These are phyloP conservation scores for Rhododendron molle DNA, from an alignment of 148 eudicot genomes.

Conservation along the genomic window DNA sequence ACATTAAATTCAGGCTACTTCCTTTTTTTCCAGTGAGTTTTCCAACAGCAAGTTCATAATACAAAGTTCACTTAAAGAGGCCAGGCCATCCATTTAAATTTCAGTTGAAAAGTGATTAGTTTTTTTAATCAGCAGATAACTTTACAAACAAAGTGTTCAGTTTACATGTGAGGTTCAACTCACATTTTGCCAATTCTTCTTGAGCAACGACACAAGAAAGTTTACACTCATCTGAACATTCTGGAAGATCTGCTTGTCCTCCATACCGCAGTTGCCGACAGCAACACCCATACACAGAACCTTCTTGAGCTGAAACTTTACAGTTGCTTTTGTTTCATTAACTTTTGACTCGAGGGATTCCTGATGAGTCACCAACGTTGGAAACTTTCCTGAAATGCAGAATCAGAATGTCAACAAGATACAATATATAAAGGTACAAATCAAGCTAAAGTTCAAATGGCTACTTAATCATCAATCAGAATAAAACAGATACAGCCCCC, in stretches of 20 bases:
- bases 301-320: slow-evolving; percentile 70
- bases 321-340: slow-evolving; percentile 59
- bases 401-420: background rate
- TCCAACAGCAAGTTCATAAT: background rate
- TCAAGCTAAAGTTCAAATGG: background rate
- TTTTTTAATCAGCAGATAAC: background rate
- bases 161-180: slow-evolving; percentile 13
- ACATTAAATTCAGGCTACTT: too few relatives aligned
- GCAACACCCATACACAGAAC: slow-evolving; percentile 85
- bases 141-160: background rate
- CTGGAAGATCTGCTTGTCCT: slow-evolving; percentile 68
- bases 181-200: slow-evolving; percentile 81
- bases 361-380: slow-evolving; percentile 61
- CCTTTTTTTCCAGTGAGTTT: background rate
- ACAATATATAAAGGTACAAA: background rate
- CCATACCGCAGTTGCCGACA: slow-evolving; percentile 65
- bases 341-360: slow-evolving; percentile 65
- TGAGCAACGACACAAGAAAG: slow-evolving; percentile 64
- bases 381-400: slow-evolving; percentile 52
- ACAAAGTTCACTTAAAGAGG: background rate
- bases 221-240: slow-evolving; percentile 79
- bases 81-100: background rate
- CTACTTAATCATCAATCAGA: background rate
- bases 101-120: background rate
- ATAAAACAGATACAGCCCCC: background rate